These are phyloP conservation scores for Rhizopogon sp. DNA, from an alignment of 768 basidiomycete species.

Conservation along the genomic window DNA sequence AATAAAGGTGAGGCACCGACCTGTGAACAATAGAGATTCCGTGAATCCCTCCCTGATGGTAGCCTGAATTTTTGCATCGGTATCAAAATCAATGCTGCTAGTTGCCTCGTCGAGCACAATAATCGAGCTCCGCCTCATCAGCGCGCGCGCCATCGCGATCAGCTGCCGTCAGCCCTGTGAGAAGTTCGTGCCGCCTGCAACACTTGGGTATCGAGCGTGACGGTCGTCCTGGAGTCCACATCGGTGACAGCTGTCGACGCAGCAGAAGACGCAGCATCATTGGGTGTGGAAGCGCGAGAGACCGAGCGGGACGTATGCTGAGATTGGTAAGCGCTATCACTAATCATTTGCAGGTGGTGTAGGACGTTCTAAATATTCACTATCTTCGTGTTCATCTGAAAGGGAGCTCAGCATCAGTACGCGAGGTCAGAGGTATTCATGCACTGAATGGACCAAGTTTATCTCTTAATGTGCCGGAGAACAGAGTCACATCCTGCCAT, in stretches of 20 bases:
- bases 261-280: conserved; percentile 34
- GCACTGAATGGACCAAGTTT: conserved; percentile 70
- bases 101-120: conserved; percentile 77
- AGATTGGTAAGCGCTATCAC: conserved; percentile 42
- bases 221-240: conserved; percentile 46
- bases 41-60: too few species aligned
- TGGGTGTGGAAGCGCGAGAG: conserved; percentile 40
- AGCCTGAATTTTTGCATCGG: too few species aligned
- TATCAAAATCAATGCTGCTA: too few species aligned
- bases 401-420: neutral
- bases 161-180: conserved; percentile 89
- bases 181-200: conserved; percentile 85
- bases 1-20: too few species aligned
- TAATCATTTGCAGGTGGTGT: conserved; percentile 73
- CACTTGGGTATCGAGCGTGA: conserved; percentile 74
- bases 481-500: conserved; percentile 60
- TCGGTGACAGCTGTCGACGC: conserved; percentile 45
- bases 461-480: conserved; percentile 74
- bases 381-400: conserved; percentile 70
- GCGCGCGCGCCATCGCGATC: conserved; percentile 80
- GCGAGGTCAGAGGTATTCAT: neutral
- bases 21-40: too few species aligned
- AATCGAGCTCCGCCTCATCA: conserved; percentile 65
- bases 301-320: conserved; percentile 46
- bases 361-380: conserved; percentile 76